phyloP scores from a whole-genome alignment of 257 asterid species.

The Galeopsis tetrahit region DNA sequence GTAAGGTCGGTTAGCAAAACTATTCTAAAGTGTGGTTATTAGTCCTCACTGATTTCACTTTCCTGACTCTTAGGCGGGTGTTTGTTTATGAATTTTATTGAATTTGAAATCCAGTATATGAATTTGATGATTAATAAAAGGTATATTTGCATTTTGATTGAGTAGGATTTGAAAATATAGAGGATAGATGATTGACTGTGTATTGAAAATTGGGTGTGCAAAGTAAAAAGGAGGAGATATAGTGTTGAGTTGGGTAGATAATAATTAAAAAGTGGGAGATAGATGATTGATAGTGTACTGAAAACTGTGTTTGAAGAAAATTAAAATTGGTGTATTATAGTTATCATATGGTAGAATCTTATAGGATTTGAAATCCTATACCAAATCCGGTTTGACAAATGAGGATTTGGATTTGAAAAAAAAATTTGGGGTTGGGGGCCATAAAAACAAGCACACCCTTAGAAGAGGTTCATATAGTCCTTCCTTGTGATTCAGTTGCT shows the following conservation, averaged over 20 bases:
- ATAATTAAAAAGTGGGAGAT: background rate
- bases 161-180: background rate
- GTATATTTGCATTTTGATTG: no score
- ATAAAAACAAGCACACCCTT: background rate
- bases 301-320: background rate
- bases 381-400: background rate
- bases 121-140: no score
- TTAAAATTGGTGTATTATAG: background rate
- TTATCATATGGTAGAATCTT: background rate
- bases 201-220: background rate
- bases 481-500: conserved; percentile 12
- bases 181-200: background rate
- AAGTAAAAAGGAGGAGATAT: background rate
- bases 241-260: background rate
- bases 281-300: background rate
- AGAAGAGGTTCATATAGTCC: background rate
- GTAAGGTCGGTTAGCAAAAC: conserved; percentile 51
- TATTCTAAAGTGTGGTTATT: conserved; percentile 21
- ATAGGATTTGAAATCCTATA: no score
- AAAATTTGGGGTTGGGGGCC: background rate
- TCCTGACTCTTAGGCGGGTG: no score
- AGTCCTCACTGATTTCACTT: background rate
- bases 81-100: no score
- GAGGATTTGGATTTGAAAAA: background rate
- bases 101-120: no score